These are phyloP conservation scores for Salvia rosmarinus DNA, from an alignment of 257 asterid species.

Conservation along the genomic window DNA sequence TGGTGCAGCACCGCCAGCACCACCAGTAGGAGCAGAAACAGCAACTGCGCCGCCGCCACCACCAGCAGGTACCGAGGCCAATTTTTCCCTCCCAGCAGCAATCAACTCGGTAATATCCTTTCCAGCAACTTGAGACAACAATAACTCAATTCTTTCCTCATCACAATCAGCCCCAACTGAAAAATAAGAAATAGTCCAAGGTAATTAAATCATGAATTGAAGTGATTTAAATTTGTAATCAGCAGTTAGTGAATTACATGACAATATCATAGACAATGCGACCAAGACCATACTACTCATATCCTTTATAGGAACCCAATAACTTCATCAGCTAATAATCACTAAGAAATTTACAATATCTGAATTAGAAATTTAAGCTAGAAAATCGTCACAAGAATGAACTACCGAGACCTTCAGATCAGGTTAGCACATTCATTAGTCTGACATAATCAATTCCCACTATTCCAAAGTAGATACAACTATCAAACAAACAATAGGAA, in stretches of 20 bases:
- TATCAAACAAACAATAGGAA: background rate
- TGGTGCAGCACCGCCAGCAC: slow-evolving; percentile 46
- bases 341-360: background rate
- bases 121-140: slow-evolving; percentile 52
- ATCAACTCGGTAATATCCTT: slow-evolving; percentile 60
- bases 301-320: background rate
- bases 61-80: slow-evolving; percentile 65
- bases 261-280: too few relatives aligned
- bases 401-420: background rate
- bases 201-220: background rate
- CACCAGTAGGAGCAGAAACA: slow-evolving; percentile 44
- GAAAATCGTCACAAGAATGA: background rate
- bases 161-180: slow-evolving; percentile 62
- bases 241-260: too few relatives aligned
- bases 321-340: background rate
- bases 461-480: background rate
- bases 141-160: slow-evolving; percentile 45
- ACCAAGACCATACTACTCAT: background rate
- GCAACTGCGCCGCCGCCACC: slow-evolving; percentile 50
- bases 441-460: too few relatives aligned
- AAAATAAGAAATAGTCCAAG: background rate
- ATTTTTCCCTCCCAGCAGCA: slow-evolving; percentile 59
- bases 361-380: too few relatives aligned
- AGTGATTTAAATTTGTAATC: too few relatives aligned
- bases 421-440: background rate